These are phyloP conservation scores for Apiospora phragmitis DNA, from an alignment of 2,329 filamentous ascomycete species.

Conservation along the genomic window DNA sequence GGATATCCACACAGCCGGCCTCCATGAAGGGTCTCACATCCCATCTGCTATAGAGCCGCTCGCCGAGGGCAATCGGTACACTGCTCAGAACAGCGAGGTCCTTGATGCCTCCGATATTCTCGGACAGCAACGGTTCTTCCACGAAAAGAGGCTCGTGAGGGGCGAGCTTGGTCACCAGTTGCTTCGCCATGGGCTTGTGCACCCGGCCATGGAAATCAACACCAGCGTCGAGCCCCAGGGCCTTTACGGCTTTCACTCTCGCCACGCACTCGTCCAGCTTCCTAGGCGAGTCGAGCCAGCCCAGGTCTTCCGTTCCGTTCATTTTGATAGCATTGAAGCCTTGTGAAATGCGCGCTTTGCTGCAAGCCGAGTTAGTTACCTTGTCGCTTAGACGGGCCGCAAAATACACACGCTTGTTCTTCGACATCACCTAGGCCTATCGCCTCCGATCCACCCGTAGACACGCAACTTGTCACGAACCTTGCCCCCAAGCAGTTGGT, in stretches of 20 bases:
- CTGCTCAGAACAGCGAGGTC: constrained; percentile 52
- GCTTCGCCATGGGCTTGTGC: constrained; percentile 80
- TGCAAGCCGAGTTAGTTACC: constrained; percentile 27
- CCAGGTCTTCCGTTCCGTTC: constrained; percentile 76
- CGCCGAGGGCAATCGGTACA: constrained; percentile 70
- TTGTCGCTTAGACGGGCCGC: too few relatives aligned
- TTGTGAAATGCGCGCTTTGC: constrained; percentile 57
- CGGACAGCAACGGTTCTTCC: constrained; percentile 71
- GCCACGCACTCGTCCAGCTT: constrained; percentile 64
- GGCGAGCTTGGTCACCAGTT: constrained; percentile 67
- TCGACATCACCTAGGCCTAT: constrained; percentile 68
- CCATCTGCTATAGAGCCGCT: constrained; percentile 72
- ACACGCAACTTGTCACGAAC: constrained; percentile 69
- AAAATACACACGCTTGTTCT: constrained; percentile 51
- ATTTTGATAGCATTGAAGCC: constrained; percentile 73
- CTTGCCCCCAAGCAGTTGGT: constrained; percentile 74
- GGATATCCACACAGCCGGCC: constrained; percentile 65
- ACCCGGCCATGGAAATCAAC: constrained; percentile 78
- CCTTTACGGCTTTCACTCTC: constrained; percentile 67
- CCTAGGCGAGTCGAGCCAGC: constrained; percentile 73
- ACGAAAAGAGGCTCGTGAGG: constrained; percentile 73
- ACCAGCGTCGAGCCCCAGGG: constrained; percentile 69
- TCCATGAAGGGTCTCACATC: constrained; percentile 73
- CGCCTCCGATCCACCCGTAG: constrained; percentile 79
- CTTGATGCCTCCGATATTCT: constrained; percentile 67